These are phyloP conservation scores for Fusarium proliferatum DNA, from an alignment of 2,329 filamentous ascomycete species.

Conservation along the genomic window DNA sequence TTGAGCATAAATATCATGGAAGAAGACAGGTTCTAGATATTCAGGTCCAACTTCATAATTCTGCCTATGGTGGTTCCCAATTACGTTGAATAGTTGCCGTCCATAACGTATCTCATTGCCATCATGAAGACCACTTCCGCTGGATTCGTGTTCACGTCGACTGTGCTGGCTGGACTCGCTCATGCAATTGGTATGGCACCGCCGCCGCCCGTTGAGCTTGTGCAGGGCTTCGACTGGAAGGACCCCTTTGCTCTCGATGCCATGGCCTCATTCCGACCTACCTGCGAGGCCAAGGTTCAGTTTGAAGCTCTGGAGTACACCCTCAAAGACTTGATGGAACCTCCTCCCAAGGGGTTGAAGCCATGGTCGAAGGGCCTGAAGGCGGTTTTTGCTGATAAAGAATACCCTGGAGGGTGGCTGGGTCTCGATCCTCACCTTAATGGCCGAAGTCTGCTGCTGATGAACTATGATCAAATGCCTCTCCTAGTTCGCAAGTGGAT, in stretches of 20 bases:
- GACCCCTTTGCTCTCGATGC: constrained; percentile 52
- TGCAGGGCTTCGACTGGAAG: constrained; percentile 55
- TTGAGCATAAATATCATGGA: constrained; percentile 29
- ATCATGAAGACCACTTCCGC: constrained; percentile 41
- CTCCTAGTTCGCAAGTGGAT: constrained; percentile 60
- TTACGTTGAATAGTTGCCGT: background rate
- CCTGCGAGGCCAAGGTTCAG: constrained; percentile 50
- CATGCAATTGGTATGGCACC: constrained; percentile 46
- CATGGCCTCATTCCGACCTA: constrained; percentile 47
- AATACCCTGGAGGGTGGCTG: constrained; percentile 64
- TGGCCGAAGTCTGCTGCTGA: constrained; percentile 59
- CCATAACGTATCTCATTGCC: background rate
- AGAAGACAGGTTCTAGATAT: background rate
- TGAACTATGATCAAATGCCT: constrained; percentile 59
- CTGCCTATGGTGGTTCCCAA: background rate
- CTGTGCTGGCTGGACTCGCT: constrained; percentile 25
- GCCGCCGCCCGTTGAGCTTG: constrained; percentile 48
- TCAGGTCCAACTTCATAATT: background rate
- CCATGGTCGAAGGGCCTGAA: constrained; percentile 56
- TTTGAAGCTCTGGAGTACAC: constrained; percentile 56
- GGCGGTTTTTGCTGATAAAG: constrained; percentile 52
- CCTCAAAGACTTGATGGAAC: constrained; percentile 55
- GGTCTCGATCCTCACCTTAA: constrained; percentile 64
- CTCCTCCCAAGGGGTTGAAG: constrained; percentile 53
- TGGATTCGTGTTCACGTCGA: constrained; percentile 3